Evolutionary conservation across 2,329 filamentous ascomycete species (phyloP).

Genomic region (Cryphonectria japonica): DNA sequence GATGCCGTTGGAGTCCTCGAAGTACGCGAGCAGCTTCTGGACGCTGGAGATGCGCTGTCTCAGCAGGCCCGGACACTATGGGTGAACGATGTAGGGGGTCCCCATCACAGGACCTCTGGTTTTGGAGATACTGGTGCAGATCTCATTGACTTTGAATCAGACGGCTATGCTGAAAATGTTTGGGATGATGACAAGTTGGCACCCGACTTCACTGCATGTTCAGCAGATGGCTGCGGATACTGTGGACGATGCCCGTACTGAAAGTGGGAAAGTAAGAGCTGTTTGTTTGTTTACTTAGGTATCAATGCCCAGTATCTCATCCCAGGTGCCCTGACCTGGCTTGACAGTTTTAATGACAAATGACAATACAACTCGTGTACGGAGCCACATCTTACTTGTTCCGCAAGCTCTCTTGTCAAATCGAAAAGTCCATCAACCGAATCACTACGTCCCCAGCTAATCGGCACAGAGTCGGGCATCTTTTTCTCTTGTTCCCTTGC

Average conservation of each 20-base stretch:
- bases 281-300: background rate
- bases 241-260: constrained; percentile 34
- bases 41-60: constrained; percentile 34
- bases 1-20: constrained; percentile 30
- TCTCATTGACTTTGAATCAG: background rate
- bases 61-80: constrained; percentile 35
- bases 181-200: constrained; percentile 9
- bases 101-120: background rate
- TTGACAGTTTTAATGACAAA: background rate
- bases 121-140: constrained; percentile 3
- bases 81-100: constrained; percentile 19
- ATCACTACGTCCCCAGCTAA: no score
- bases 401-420: background rate
- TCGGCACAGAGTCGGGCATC: no score
- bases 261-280: background rate
- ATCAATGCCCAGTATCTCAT: background rate
- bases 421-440: no score
- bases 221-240: constrained; percentile 32
- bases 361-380: background rate
- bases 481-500: no score
- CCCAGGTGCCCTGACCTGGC: background rate
- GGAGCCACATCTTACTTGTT: background rate
- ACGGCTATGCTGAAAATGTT: constrained; percentile 14
- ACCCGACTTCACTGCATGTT: constrained; percentile 34
- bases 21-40: constrained; percentile 33